A percentile compares a stretch with the other conserved stretches of the same genome.
Conservation (phyloP, 208 protist genomes). For the Trypanosoma lewisi region DNA sequence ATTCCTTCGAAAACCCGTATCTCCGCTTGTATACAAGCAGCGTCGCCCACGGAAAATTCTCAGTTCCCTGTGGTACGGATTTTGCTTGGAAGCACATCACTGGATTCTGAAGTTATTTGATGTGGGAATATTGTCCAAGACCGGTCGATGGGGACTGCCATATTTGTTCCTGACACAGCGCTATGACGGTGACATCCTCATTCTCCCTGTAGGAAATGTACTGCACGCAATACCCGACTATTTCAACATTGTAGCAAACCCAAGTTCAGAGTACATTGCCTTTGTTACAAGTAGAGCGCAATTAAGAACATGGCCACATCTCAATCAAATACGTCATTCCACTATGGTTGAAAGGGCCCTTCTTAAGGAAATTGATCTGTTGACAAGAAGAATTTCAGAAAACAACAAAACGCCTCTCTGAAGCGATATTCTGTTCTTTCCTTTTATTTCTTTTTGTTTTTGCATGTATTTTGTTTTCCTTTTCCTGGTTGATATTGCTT, state of each 20-base stretch:
- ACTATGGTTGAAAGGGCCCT: constrained; percentile 48
- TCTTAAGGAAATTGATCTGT: constrained; percentile 27
- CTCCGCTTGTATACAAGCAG: constrained; percentile 22
- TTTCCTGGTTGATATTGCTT: background rate
- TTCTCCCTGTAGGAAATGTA: constrained; percentile 56
- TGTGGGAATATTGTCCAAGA: constrained; percentile 38
- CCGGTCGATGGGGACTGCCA: constrained; percentile 30
- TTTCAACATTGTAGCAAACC: constrained; percentile 63
- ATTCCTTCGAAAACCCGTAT: constrained; percentile 47
- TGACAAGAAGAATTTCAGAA: constrained; percentile 18
- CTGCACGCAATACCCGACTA: constrained; percentile 57
- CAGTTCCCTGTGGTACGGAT: constrained; percentile 29
- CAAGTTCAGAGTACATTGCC: constrained; percentile 60
- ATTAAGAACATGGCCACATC: constrained; percentile 60
- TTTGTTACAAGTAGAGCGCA: constrained; percentile 41
- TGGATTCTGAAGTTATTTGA: constrained; percentile 44
- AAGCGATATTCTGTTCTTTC: constrained; percentile 13
- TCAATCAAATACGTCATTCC: constrained; percentile 43
- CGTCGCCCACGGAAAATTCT: constrained; percentile 23
- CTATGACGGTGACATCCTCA: constrained; percentile 68
- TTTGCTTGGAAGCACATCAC: constrained; percentile 30
- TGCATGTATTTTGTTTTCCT: constrained; percentile 9
- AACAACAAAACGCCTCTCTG: background rate
- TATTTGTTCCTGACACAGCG: constrained; percentile 51
- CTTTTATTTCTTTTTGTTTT: constrained; percentile 18